Evolutionary conservation across 2,329 filamentous ascomycete genomes (phyloP).

Genomic region (Neonectria coccinea): DNA sequence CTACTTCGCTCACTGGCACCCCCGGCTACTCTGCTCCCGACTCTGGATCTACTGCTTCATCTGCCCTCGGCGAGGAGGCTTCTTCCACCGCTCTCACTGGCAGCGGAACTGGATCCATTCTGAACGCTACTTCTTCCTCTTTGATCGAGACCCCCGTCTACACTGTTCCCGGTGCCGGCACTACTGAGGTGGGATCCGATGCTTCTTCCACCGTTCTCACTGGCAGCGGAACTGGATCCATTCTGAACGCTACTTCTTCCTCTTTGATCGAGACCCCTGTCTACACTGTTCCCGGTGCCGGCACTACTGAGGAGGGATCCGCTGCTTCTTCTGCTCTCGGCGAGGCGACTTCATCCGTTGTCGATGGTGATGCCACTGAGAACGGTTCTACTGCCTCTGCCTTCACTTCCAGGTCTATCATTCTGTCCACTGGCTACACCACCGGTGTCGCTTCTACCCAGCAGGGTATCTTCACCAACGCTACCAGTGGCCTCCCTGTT

Average conservation of each 20-base stretch:
- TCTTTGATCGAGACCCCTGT: conserved; percentile 5
- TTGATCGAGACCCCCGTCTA: conserved; percentile 10
- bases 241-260: background rate
- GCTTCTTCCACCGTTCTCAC: conserved; percentile 11
- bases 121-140: background rate
- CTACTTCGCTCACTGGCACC: background rate
- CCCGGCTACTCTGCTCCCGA: conserved; percentile 22
- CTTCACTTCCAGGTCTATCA: conserved; percentile 22
- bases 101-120: background rate
- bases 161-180: conserved; percentile 15
- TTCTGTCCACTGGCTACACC: conserved; percentile 22
- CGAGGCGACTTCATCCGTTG: conserved; percentile 1
- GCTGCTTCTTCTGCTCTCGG: conserved; percentile 8
- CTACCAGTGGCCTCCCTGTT: conserved; percentile 14
- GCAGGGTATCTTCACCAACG: conserved; percentile 15
- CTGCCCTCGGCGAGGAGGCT: conserved; percentile 22
- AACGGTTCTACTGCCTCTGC: background rate
- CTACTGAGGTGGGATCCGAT: conserved; percentile 10
- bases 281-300: conserved; percentile 21
- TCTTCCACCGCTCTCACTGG: conserved; percentile 11
- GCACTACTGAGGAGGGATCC: conserved; percentile 12
- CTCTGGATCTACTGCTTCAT: conserved; percentile 21
- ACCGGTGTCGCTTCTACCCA: conserved; percentile 21
- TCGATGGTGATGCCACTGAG: conserved; percentile 8
- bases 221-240: background rate